Percentiles rank a stretch among this genome's conserved stretches.
These are phyloP conservation scores for Backusella mclennaniae DNA, from an alignment of 192 early-diverging fungal genomes.

Conservation along the genomic window DNA sequence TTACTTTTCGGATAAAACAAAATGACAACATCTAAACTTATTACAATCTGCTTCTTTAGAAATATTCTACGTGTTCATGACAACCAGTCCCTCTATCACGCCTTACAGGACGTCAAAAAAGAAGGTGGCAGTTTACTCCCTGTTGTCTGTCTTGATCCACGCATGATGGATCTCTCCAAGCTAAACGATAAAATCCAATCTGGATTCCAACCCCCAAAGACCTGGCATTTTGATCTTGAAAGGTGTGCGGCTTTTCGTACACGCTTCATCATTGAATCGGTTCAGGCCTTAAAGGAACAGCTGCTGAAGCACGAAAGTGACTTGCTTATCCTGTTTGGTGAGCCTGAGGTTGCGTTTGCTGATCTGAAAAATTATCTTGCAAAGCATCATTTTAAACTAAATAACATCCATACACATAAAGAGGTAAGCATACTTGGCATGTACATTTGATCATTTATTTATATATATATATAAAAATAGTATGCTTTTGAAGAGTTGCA, in stretches of 20 bases:
- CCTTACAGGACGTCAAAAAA: background rate
- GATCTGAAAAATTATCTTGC: background rate
- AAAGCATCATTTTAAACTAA: background rate
- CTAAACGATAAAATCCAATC: background rate
- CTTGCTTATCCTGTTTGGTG: slow-evolving; percentile 14
- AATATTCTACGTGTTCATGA: slow-evolving; percentile 25
- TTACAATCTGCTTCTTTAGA: slow-evolving; percentile 24
- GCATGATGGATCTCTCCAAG: slow-evolving; percentile 9
- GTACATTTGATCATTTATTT: background rate
- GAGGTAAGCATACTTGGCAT: background rate
- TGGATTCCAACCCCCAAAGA: background rate
- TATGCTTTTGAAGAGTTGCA: slow-evolving; percentile 20
- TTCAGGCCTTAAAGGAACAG: background rate
- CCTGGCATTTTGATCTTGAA: slow-evolving; percentile 14
- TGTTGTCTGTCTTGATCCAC: slow-evolving; percentile 12
- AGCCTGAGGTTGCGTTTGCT: slow-evolving; percentile 15
- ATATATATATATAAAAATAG: background rate
- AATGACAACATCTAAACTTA: background rate
- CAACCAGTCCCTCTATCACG: slow-evolving; percentile 8
- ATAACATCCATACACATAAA: slow-evolving; percentile 8
- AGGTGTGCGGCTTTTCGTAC: slow-evolving; percentile 7
- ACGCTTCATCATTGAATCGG: slow-evolving; percentile 6
- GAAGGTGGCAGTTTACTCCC: background rate
- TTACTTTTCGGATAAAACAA: background rate
- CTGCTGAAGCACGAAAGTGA: background rate